Evolutionary conservation across 2,329 filamentous ascomycete genomes (phyloP), one percentile per base, ranked within the genome.

Genomic region (Penicillium glabrum): DNA sequence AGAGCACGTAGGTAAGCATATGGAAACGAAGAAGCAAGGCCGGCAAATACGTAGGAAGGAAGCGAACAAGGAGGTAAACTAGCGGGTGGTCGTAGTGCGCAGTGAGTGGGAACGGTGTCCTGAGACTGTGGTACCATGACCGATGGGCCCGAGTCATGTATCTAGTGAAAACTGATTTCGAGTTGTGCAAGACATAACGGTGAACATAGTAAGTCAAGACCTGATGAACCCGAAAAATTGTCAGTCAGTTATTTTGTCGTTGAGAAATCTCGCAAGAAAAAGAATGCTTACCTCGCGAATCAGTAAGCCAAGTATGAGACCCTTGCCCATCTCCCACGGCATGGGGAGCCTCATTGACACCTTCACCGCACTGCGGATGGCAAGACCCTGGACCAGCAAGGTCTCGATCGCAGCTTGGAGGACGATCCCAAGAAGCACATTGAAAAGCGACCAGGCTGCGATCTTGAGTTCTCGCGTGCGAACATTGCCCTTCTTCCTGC

Each of bases 181-280:
- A 10, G 10, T 46, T 47, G 74, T 96, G 91, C 9, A 96, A 81
- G 26, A 88, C 57, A 67, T 83, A 83, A 51, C 89, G 86, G 75
- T 96, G 91, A 63, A 91, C 80, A 65, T 86, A 82, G 72, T 96
- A 96, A 56, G 63, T 58, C 5, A 72, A 46, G 31, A 70, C 56
- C 72, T 75, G 54, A 26, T 23, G 23, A n/a, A 3, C 6, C n/a
- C 9, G 10, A 5, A 46, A 29, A 4, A 29, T 21, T 21, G 50
- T 63, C 46, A 63, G 58, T 19, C 51, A 39, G 13, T 10, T 24
- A 3, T 23, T 6, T 8, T 6, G 10, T 8, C 16, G 5, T 11
- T 27, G 23, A 16, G 13, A 19, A 37, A 33, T 33, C 14, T n/a
- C 9, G 33, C 5, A n/a, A 19, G 19, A 27, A 47, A 21, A 5